phyloP scores from a whole-genome alignment of 441 rosid genomes.

The Populus hybrid region DNA sequence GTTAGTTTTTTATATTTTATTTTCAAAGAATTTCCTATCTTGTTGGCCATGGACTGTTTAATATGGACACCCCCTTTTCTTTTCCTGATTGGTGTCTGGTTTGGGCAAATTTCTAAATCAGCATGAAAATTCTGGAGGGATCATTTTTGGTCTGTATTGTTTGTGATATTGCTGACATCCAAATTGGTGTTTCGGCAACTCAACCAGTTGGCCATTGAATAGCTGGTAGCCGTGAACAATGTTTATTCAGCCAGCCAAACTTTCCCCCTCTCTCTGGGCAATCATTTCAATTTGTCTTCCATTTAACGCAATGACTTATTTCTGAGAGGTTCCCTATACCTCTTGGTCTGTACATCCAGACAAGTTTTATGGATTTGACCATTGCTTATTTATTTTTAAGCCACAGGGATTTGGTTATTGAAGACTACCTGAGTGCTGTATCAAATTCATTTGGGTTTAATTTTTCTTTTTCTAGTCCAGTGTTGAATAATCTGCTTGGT shows the following conservation, averaged over 20 bases:
- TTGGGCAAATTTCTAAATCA: not conserved
- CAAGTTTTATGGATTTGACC: not conserved
- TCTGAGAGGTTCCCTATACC: not conserved
- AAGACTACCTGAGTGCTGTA: not conserved
- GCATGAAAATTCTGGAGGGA: not conserved
- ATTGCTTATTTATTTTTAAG: not conserved
- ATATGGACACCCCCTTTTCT: not conserved
- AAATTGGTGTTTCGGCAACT: not conserved
- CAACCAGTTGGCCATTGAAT: too few relatives aligned
- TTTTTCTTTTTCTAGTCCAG: not conserved
- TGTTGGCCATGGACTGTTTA: not conserved
- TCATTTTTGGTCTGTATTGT: not conserved
- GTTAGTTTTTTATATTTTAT: conserved; percentile 35
- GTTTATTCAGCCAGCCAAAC: too few relatives aligned
- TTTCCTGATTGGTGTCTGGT: not conserved
- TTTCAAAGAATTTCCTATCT: not conserved
- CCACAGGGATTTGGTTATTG: not conserved
- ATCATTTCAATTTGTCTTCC: too few relatives aligned
- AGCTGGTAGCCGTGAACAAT: too few relatives aligned
- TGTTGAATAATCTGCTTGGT: conserved; percentile 3
- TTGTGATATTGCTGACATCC: not conserved
- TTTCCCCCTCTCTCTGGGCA: too few relatives aligned
- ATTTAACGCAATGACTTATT: too few relatives aligned
- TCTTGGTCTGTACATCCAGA: not conserved
- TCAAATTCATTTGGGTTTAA: not conserved